Evolutionary conservation across 1,139 yeast genomes (phyloP), one percentile per base, ranked within the genome.

Genomic region (Neolecta irregularis): DNA sequence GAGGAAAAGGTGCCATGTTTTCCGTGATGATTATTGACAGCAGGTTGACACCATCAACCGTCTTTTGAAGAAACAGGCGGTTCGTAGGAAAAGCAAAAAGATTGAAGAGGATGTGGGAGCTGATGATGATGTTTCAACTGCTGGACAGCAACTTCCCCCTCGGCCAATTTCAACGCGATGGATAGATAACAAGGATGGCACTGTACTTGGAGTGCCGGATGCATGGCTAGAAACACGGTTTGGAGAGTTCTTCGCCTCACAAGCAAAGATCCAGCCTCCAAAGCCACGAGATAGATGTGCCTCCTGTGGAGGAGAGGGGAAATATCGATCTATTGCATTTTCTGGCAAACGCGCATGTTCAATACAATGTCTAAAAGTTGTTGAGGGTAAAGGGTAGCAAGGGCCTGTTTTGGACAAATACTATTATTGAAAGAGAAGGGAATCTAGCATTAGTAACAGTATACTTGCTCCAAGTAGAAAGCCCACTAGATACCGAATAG

Each of bases 1-100:
- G 95, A 81, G 54, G 98, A 88, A 54, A 88, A 88, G 54, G 31
- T 28, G 22, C 22, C 3, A 6, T 7, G n/a, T n/a, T n/a, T n/a
- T n/a, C n/a, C n/a, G n/a, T n/a, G n/a, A n/a, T n/a, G n/a, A n/a
- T n/a, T n/a, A 12, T 20, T 6, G 12, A 4, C 15, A 4, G 2
- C 7, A 28, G 31, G 22, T 28, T 23, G 31, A 9, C 7, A 28
- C 31, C 4, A 28, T 28, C 13, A 13, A 28, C 22, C 20, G 22
- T 16, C 31, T 28, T 28, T 24, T 28, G 12, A 28, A 16, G 12
- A 28, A 28, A n/a, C 31, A 28, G 11, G 31, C 19, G 1, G 22
- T 16, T 8, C 31, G 22, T 28, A 28, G 22, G 12, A 20, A 28
- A 20, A 28, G 22, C 20, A 6, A 5, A 6, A 7, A 7, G 12